Evolutionary conservation across 108 stramenopile genomes (phyloP), one percentile per base, ranked within the genome.

Genomic region (Aureococcus anophagefferens): DNA sequence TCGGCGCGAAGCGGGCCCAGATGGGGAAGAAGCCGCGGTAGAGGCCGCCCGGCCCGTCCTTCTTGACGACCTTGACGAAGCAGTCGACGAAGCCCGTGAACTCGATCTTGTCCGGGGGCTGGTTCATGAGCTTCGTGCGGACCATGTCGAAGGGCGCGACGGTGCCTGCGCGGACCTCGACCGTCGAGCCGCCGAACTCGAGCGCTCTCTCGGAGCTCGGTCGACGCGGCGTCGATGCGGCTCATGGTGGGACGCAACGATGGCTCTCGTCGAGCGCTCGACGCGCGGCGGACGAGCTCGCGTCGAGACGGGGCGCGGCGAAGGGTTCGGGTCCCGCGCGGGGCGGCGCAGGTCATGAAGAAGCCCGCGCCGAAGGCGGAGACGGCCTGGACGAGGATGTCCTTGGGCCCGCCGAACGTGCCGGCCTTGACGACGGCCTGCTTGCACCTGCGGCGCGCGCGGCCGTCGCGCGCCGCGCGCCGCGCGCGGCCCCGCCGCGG

Each of bases 21-120:
- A 94, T 94, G 62, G 93, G 93, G 68, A 94, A 79, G 69, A 94
- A 94, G 66, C 93, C 93, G 67, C 90, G 84, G 89, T 90, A 94
- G 33, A 94, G 87, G 31, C 85, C 92, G 0, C 80, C 40, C 0
- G 87, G 85, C 34, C 93, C 93, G 70, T 92, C 91, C 65, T 90
- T 77, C 64, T 73, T 90, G 46, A 88, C 78, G 80, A 90, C 91
- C 83, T 94, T 94, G 63, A 86, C 72, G 46, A 89, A 81, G 68
- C 91, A 92, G 77, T 94, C 93, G 69, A 84, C 64, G 62, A 89
- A 89, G 74, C 88, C 88, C 65, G 76, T 84, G 84, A 92, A 92
- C 9, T 44, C 5, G 33, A 94, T 80, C 45, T 86, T 86, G 79
- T 92, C 89, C 28, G 91, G 74, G 70, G 93, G 93, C 72, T 94